phyloP scores from a whole-genome alignment of 176 grass and related monocot species.

The Eremochloa ophiuroides region DNA sequence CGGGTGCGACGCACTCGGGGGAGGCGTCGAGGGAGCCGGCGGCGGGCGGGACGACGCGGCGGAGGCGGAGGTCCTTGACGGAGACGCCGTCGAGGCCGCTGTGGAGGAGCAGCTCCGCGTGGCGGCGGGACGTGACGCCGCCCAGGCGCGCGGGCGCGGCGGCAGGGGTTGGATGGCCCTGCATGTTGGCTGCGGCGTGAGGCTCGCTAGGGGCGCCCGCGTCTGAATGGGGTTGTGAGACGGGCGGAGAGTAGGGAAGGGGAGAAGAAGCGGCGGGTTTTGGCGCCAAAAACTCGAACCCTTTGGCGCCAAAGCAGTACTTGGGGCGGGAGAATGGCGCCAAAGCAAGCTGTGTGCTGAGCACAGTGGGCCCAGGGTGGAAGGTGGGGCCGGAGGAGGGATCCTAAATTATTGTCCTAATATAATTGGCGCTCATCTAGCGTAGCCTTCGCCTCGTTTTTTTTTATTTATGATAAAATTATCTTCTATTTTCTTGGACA shows the following conservation, averaged over 20 bases:
- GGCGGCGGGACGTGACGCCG: constrained; percentile 14
- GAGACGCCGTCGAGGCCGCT: not conserved
- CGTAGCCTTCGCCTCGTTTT: too few species aligned
- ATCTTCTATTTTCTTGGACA: too few species aligned
- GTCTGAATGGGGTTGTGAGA: not conserved
- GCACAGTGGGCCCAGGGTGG: not conserved
- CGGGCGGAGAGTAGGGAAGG: not conserved
- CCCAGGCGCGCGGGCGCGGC: not conserved
- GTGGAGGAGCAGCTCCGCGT: constrained; percentile 18
- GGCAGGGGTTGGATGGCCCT: constrained; percentile 2
- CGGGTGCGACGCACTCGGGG: not conserved
- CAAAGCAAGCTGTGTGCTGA: not conserved
- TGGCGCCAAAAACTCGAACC: constrained; percentile 27
- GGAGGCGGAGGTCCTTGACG: constrained; percentile 66
- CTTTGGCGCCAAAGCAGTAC: constrained; percentile 21
- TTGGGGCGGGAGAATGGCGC: not conserved
- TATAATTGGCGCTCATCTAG: too few species aligned
- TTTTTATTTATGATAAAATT: too few species aligned
- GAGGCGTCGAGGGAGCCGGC: constrained; percentile 23
- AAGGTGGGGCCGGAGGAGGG: not conserved
- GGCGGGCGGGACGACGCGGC: constrained; percentile 52
- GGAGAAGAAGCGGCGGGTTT: constrained; percentile 14
- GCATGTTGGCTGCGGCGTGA: constrained; percentile 24
- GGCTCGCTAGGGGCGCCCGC: not conserved
- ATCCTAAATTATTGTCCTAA: not conserved